Conservation (phyloP, 2,329 filamentous ascomycete genomes). For the Rhexocercosporidium sp. region DNA sequence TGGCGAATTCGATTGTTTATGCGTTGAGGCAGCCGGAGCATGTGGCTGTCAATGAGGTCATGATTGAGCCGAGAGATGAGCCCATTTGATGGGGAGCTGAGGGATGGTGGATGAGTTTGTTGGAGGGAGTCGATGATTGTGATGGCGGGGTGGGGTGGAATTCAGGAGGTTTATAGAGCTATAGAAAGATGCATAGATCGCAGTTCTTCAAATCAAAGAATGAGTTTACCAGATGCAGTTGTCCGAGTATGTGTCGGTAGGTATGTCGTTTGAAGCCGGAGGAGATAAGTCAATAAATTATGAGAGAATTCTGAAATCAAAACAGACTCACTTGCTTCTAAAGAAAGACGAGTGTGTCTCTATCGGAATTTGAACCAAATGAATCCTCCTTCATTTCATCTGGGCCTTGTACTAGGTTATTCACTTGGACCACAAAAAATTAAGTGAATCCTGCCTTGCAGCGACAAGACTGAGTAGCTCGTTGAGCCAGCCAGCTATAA, state of each 20-base stretch:
- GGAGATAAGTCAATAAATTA: neutral
- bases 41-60: constrained; percentile 79
- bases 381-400: no score
- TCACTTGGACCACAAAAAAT: no score
- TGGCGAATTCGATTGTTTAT: constrained; percentile 75
- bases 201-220: neutral
- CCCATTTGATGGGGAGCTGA: constrained; percentile 58
- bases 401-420: no score
- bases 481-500: no score
- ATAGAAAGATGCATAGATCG: neutral
- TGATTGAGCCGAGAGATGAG: constrained; percentile 80
- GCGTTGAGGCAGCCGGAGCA: constrained; percentile 76
- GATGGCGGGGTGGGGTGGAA: no score
- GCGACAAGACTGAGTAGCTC: no score
- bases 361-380: no score
- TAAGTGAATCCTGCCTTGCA: no score
- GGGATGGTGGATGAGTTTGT: neutral
- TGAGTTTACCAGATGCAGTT: neutral
- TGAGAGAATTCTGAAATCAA: no score
- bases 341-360: no score
- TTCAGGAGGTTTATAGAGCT: neutral
- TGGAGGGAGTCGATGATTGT: neutral
- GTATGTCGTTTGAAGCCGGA: neutral
- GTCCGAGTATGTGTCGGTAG: no score
- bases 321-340: no score